phyloP scores from a whole-genome alignment of 2,329 filamentous ascomycete species.

The Westerdykella sp. region DNA sequence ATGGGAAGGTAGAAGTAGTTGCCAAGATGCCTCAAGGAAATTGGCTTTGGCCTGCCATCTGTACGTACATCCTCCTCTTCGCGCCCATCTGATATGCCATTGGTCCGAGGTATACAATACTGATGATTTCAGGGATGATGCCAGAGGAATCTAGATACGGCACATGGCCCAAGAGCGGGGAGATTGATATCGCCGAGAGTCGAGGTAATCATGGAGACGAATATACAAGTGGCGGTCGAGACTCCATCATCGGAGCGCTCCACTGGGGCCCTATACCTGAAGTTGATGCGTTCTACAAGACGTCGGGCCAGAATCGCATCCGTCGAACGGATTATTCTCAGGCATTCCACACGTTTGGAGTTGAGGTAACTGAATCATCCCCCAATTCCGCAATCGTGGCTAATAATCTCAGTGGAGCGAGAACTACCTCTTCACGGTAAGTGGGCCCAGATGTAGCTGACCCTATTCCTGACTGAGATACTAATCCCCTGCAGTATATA shows the following conservation, averaged over 20 bases:
- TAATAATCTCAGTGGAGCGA: slow-evolving; percentile 56
- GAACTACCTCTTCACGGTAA: slow-evolving; percentile 68
- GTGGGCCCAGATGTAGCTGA: slow-evolving; percentile 27
- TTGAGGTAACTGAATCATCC: slow-evolving; percentile 7
- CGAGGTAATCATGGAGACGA: slow-evolving; percentile 70
- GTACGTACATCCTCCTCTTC: slow-evolving; percentile 29
- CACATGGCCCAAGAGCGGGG: slow-evolving; percentile 67
- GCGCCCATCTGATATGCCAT: neutral
- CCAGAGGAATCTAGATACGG: slow-evolving; percentile 66
- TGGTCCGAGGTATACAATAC: slow-evolving; percentile 24
- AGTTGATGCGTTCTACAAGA: slow-evolving; percentile 17
- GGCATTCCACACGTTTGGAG: slow-evolving; percentile 65
- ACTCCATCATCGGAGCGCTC: slow-evolving; percentile 68
- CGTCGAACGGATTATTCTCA: slow-evolving; percentile 66
- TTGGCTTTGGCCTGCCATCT: slow-evolving; percentile 84
- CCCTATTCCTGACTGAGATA: no score
- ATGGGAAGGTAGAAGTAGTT: slow-evolving; percentile 71
- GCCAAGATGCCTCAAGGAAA: slow-evolving; percentile 70
- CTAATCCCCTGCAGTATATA: neutral
- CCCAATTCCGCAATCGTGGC: neutral
- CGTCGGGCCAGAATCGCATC: slow-evolving; percentile 13
- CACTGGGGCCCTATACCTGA: slow-evolving; percentile 59
- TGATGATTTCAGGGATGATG: slow-evolving; percentile 25
- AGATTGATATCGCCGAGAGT: slow-evolving; percentile 74
- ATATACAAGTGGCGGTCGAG: slow-evolving; percentile 68